These are phyloP conservation scores for Aspergillus biplanus DNA, from an alignment of 495 filamentous ascomycete genomes.

Conservation along the genomic window DNA sequence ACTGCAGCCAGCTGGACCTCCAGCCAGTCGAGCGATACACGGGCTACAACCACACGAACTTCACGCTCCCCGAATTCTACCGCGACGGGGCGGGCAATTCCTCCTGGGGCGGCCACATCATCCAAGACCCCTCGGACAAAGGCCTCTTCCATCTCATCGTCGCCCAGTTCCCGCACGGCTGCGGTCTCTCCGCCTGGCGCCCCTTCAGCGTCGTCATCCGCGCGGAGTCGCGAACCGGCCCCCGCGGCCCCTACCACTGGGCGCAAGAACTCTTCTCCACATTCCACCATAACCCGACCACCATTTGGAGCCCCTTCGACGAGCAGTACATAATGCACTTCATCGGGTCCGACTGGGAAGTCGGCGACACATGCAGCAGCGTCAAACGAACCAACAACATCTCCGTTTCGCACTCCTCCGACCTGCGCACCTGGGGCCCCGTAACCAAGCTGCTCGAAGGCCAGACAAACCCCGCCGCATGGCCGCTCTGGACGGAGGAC, in stretches of 20 bases:
- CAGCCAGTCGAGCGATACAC: not conserved
- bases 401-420: not conserved
- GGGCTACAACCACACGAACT: not conserved
- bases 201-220: not conserved
- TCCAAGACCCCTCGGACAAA: not conserved
- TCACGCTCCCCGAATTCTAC: not conserved
- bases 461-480: not conserved
- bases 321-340: not conserved
- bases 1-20: too few relatives aligned
- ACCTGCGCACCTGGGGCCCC: not conserved
- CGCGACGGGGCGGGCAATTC: too few relatives aligned
- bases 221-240: too few relatives aligned
- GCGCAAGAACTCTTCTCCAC: not conserved
- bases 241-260: not conserved
- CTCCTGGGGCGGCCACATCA: not conserved
- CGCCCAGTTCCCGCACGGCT: not conserved
- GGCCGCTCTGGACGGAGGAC: not conserved
- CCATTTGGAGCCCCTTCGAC: not conserved
- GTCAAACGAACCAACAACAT: not conserved
- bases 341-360: not conserved
- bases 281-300: not conserved
- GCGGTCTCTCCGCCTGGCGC: too few relatives aligned
- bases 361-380: not conserved
- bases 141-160: not conserved
- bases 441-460: not conserved